Evolutionary conservation across 2,329 filamentous ascomycete genomes (phyloP), one percentile per base, ranked within the genome.

Genomic region (Fusarium setosum): DNA sequence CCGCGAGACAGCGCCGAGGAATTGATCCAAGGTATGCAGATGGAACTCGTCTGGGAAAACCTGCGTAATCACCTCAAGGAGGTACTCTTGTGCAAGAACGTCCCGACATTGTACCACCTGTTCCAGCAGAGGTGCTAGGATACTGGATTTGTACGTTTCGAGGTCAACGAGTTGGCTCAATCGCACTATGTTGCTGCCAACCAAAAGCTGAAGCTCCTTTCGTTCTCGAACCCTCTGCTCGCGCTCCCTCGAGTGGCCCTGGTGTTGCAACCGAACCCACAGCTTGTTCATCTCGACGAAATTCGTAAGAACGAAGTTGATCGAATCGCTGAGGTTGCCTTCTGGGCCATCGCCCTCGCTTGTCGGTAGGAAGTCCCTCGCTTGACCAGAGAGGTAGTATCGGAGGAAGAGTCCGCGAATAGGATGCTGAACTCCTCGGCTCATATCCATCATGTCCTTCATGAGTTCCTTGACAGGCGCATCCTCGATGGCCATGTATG

Each of bases 371-470:
- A 89, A 89, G 78, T 99, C 96, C 73, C 96, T 88, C 35, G 96
- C 95, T 81, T 99, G 96, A 34, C 96, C 95, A 21, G 93, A 96
- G 50, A 99, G 87, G 76, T 97, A 99, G 80, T 99, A 99, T 75
- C 96, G 90, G 73, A 99, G 82, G 77, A 99, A 99, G 55, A 99
- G 84, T 17, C 96, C 96, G 58, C 96, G 92, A 65, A 97, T 94
- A 15, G 96, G 96, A 79, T 99, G 96, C 75, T 99, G 96, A 20
- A 99, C 94, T 56, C 96, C 96, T 65, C 96, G 88, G 80, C 94
- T 98, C 96, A 99, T 99, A 80, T 99, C 96, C 96, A 99, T 99
- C 96, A 99, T 99, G 79, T 99, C 96, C 81, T 99, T 99, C 96
- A 99, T 99, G 65, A 99, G 93, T 83, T 99, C 96, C 82, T 99